A percentile compares a stretch with the other conserved stretches of the same genome.
Evolutionary conservation across 352 stramenopile species (phyloP).

Genomic region (Phytophthora sansomeana): DNA sequence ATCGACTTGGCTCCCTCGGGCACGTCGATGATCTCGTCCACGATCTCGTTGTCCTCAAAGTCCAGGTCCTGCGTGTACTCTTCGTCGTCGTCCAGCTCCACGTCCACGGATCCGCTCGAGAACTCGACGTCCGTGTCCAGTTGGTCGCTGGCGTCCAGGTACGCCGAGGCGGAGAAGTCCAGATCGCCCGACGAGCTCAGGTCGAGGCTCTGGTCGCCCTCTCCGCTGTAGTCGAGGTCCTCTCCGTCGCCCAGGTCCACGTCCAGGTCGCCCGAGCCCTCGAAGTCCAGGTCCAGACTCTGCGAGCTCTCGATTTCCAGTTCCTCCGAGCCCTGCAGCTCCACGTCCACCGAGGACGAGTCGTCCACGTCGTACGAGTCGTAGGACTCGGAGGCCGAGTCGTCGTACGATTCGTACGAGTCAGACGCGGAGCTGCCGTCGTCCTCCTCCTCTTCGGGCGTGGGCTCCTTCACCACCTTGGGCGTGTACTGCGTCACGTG

Average conservation of each 20-base stretch:
- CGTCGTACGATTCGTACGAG: conserved; percentile 30
- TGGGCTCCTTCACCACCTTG: conserved; percentile 35
- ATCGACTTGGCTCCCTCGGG: conserved; percentile 53
- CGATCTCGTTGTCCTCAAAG: conserved; percentile 41
- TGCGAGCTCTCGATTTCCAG: conserved; percentile 37
- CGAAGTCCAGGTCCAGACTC: conserved; percentile 31
- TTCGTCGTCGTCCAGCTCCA: conserved; percentile 56
- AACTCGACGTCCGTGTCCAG: conserved; percentile 48
- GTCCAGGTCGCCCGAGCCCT: conserved; percentile 31
- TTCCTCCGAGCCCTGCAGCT: conserved; percentile 27
- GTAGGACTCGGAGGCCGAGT: conserved; percentile 26
- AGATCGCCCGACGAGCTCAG: conserved; percentile 26
- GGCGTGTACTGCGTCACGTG: conserved; percentile 43
- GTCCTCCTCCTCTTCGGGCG: conserved; percentile 13
- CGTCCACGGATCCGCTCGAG: conserved; percentile 40
- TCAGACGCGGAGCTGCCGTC: not conserved
- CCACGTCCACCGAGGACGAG: conserved; percentile 27
- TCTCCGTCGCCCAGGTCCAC: conserved; percentile 38
- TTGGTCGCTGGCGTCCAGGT: conserved; percentile 35
- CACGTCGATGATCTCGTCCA: conserved; percentile 62
- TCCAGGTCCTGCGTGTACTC: conserved; percentile 63
- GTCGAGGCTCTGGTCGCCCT: conserved; percentile 35
- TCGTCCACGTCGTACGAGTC: conserved; percentile 33
- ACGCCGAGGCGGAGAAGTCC: conserved; percentile 39
- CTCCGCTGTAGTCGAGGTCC: conserved; percentile 39